Evolutionary conservation across 306 rosid species (phyloP), one percentile per base, ranked within the genome.

Genomic region (Prunus campanulata): DNA sequence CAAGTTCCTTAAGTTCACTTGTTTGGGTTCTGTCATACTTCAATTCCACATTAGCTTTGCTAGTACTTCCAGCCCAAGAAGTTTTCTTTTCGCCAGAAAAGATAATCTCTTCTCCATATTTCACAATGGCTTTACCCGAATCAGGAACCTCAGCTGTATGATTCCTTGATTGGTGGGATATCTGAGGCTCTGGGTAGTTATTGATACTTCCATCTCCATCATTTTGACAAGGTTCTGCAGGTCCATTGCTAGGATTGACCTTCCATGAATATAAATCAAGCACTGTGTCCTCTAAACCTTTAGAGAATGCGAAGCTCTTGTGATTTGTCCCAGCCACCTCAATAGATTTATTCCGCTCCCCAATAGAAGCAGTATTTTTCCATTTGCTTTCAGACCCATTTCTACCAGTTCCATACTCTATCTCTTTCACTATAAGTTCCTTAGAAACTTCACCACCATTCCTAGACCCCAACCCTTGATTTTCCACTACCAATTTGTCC

Each of bases 401-500:
- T 77, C 85, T 87, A 79, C 88, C 89, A 55, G 76, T 82, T 77
- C 97, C 97, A 82, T 90, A 92, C 82, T 95, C 97, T 74, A 95
- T 95, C 85, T 95, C 99, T 78, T 91, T 91, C 87, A 95, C 97
- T 85, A 92, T 89, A 62, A 89, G 83, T 73, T 95, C 99, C 80
- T 88, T 88, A n/a, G 93, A 90, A 81, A 83, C 87, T 66, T 89
- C 95, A 69, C 70, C 78, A 47, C 77, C 78, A 48, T 85, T 83
- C 71, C 63, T 74, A 62, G 86, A 83, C 82, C 57, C 85, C 50
- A 55, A 51, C 76, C 80, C 85, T 76, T 68, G 87, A 82, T 75
- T 81, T 74, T 87, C 94, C 77, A 74, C 82, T 57, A 79, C 85
- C 4, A 81, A 71, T 85, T 85, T 92, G 74, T 83, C 91, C 80